Percentiles rank a stretch among this genome's conserved stretches.
phyloP scores from a whole-genome alignment of 768 basidiomycete species.

The Psilocybe sp. region DNA sequence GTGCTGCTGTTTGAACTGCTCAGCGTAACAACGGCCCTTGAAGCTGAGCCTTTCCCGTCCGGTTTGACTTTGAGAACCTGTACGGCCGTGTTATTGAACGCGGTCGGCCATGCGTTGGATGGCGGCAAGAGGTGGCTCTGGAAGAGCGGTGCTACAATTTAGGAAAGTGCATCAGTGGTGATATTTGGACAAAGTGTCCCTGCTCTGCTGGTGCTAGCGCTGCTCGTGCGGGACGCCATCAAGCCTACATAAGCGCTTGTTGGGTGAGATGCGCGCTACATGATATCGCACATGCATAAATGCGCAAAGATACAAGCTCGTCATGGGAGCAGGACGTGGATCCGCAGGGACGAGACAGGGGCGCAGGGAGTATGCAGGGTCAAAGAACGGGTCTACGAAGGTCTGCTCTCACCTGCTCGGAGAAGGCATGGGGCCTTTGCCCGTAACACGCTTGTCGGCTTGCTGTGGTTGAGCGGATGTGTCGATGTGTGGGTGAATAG shows the following conservation, averaged over 20 bases:
- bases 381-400: constrained; percentile 9
- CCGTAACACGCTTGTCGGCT: constrained; percentile 47
- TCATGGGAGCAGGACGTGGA: not conserved
- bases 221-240: no score
- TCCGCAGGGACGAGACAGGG: not conserved
- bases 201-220: no score
- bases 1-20: no score
- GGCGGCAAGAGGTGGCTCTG: constrained; percentile 46
- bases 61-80: constrained; percentile 34
- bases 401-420: constrained; percentile 43
- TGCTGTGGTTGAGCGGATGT: constrained; percentile 36
- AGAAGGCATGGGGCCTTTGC: constrained; percentile 50
- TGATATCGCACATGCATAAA: no score
- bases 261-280: no score
- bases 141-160: constrained; percentile 44
- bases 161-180: no score
- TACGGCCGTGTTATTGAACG: constrained; percentile 66
- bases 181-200: no score
- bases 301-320: not conserved
- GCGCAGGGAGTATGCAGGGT: constrained; percentile 8
- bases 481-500: constrained; percentile 11
- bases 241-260: no score
- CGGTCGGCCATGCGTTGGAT: constrained; percentile 49
- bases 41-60: no score
- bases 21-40: no score